phyloP scores from a whole-genome alignment of 2,329 filamentous ascomycete species.

The Pyrenophora tritici-repentis region DNA sequence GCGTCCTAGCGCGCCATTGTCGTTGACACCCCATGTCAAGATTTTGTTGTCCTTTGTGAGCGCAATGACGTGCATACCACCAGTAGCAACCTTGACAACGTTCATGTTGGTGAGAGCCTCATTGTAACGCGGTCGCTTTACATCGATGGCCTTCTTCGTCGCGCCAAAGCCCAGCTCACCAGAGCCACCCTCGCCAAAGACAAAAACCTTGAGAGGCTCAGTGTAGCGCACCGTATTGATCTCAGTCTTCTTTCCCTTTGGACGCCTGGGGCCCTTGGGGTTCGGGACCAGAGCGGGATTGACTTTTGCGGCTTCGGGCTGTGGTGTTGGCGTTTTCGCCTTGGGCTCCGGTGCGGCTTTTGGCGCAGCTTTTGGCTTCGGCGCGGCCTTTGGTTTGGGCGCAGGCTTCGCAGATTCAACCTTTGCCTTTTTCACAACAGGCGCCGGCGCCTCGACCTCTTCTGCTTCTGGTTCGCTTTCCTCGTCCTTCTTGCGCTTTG shows the following conservation, averaged over 20 bases:
- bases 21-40: constrained; percentile 86
- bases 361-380: constrained; percentile 14
- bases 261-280: constrained; percentile 40
- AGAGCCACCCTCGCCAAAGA: constrained; percentile 79
- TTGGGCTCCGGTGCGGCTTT: constrained; percentile 13
- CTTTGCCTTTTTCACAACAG: constrained; percentile 34
- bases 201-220: constrained; percentile 71
- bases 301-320: constrained; percentile 17
- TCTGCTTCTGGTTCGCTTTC: constrained; percentile 28
- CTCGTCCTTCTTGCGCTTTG: constrained; percentile 42
- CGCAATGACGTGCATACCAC: constrained; percentile 80
- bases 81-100: constrained; percentile 76
- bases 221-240: constrained; percentile 68
- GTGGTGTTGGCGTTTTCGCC: constrained; percentile 16
- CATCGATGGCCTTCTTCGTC: constrained; percentile 69
- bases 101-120: constrained; percentile 63
- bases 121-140: constrained; percentile 75
- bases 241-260: constrained; percentile 45
- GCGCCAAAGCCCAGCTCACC: constrained; percentile 81
- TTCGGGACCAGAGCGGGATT: constrained; percentile 23
- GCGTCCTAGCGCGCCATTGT: constrained; percentile 78
- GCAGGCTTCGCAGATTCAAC: constrained; percentile 21
- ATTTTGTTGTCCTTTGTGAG: constrained; percentile 81
- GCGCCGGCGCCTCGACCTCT: constrained; percentile 22
- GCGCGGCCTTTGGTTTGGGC: constrained; percentile 11